A percentile compares a stretch with the other conserved stretches of the same genome.
phyloP scores from a whole-genome alignment of 208 protist genomes.

The Polymyxa betae region DNA sequence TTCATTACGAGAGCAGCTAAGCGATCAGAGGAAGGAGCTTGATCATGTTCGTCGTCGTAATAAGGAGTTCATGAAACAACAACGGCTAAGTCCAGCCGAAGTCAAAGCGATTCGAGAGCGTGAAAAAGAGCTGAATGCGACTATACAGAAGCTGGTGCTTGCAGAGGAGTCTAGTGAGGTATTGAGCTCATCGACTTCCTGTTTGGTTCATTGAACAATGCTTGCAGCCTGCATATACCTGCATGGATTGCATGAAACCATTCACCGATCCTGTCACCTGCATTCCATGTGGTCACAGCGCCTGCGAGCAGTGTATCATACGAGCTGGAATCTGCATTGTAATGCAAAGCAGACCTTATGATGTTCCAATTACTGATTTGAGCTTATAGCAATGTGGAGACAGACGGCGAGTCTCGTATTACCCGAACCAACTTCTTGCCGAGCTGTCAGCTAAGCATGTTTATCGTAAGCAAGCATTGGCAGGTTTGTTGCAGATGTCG shows the following conservation, averaged over 20 bases:
- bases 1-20: background rate
- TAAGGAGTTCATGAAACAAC: background rate
- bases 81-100: background rate
- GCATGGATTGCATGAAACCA: constrained; percentile 30
- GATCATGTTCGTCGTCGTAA: constrained; percentile 15
- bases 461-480: constrained; percentile 13
- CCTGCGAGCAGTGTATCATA: constrained; percentile 41
- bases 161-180: constrained; percentile 9
- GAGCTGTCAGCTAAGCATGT: constrained; percentile 46
- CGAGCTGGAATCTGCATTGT: background rate
- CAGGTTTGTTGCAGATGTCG: constrained; percentile 29
- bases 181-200: background rate
- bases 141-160: constrained; percentile 22
- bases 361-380: background rate
- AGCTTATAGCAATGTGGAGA: constrained; percentile 12
- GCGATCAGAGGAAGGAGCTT: background rate
- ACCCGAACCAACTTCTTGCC: constrained; percentile 20
- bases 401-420: constrained; percentile 5
- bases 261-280: constrained; percentile 42
- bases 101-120: constrained; percentile 7
- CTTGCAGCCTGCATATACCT: constrained; percentile 19
- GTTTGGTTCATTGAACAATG: background rate
- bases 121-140: constrained; percentile 10
- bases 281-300: constrained; percentile 45
- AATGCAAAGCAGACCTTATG: background rate